phyloP scores from a whole-genome alignment of 2,329 filamentous ascomycete genomes.

The Cytospora schulzeri region DNA sequence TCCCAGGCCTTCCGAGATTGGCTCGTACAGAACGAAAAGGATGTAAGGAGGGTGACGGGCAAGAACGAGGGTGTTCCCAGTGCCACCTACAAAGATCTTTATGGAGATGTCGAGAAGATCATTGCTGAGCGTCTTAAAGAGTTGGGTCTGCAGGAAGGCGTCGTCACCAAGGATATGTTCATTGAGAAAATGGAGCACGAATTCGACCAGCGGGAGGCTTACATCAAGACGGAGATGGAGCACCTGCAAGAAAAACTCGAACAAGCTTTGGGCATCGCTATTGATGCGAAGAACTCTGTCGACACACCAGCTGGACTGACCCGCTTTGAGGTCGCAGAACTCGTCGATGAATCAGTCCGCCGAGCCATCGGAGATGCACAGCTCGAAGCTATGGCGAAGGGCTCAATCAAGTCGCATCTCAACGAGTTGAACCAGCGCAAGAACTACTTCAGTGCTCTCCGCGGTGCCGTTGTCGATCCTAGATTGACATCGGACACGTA shows the following conservation, averaged over 20 bases:
- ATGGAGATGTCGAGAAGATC: slow-evolving; percentile 40
- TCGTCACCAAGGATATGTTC: slow-evolving; percentile 54
- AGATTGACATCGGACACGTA: slow-evolving; percentile 62
- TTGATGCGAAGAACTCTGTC: slow-evolving; percentile 36
- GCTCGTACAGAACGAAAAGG: slow-evolving; percentile 51
- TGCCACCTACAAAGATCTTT: slow-evolving; percentile 15
- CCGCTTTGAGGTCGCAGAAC: slow-evolving; percentile 42
- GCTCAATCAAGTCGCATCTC: slow-evolving; percentile 49
- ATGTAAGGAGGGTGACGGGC: slow-evolving; percentile 13
- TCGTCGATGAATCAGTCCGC: slow-evolving; percentile 46
- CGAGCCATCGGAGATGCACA: slow-evolving; percentile 49
- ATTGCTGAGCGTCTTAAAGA: slow-evolving; percentile 32
- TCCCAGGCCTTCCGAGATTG: slow-evolving; percentile 54
- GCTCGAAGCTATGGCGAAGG: slow-evolving; percentile 49
- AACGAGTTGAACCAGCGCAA: slow-evolving; percentile 54
- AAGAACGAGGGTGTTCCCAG: slow-evolving; percentile 3
- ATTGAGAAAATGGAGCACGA: slow-evolving; percentile 45
- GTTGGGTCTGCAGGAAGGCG: slow-evolving; percentile 34
- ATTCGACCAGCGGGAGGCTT: slow-evolving; percentile 41
- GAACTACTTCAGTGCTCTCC: slow-evolving; percentile 72
- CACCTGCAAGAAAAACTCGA: slow-evolving; percentile 38
- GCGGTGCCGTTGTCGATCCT: slow-evolving; percentile 67
- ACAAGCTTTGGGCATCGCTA: slow-evolving; percentile 33
- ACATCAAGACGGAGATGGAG: slow-evolving; percentile 45
- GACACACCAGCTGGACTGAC: slow-evolving; percentile 37